Conservation (phyloP, 2,329 filamentous ascomycete genomes). For the Neonectria coccinea region DNA sequence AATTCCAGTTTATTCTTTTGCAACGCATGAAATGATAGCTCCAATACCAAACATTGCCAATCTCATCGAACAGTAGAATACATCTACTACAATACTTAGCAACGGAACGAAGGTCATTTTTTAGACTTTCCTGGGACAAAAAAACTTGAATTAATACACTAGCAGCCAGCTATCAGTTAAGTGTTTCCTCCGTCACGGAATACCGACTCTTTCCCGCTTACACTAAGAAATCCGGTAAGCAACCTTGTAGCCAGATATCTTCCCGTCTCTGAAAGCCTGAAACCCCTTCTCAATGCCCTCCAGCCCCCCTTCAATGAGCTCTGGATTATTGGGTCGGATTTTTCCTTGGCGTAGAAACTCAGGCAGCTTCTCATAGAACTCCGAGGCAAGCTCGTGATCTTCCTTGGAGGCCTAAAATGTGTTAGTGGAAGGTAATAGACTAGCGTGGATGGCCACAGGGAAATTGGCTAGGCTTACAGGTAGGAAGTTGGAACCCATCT, state of each 20-base stretch:
- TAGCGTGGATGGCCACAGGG: background rate
- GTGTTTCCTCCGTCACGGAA: no score
- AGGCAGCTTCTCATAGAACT: constrained; percentile 4
- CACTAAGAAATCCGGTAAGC: background rate
- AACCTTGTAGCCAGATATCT: constrained; percentile 14
- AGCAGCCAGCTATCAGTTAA: no score
- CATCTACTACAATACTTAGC: no score
- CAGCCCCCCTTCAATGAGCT: background rate
- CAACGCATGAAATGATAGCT: no score
- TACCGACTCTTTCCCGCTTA: no score
- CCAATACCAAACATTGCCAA: no score
- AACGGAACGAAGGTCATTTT: no score
- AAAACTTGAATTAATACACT: no score
- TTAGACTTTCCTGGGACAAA: no score
- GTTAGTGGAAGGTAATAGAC: no score
- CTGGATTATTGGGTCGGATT: background rate
- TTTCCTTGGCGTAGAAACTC: background rate
- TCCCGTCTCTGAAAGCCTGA: constrained; percentile 16
- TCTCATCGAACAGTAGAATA: no score
- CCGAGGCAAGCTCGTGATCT: constrained; percentile 6
- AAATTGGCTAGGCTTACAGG: background rate
- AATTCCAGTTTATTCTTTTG: no score
- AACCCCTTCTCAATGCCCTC: background rate
- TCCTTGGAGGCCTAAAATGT: background rate
- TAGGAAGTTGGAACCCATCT: background rate